Evolutionary conservation across 176 grass and related monocot species (phyloP), one percentile per base, ranked within the genome.

Genomic region (Rhynchospora breviuscula): DNA sequence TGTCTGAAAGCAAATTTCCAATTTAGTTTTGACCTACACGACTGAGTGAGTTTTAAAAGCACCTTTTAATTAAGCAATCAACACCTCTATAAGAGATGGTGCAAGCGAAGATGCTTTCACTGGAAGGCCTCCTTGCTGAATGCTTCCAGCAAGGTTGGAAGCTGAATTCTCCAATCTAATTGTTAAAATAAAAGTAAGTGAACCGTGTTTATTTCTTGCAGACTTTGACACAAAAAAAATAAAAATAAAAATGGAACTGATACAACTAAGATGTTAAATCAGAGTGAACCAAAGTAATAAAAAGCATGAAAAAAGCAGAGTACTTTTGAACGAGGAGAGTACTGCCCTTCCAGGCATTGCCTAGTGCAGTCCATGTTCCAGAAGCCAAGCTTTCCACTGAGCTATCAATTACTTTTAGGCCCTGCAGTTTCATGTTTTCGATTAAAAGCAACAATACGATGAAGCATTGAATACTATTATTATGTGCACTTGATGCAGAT

Each of bases 81-180:
- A 58, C 69, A 95, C 96, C 93, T 99, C 93, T 63, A 99, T 78
- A 64, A 99, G 87, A 85, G 88, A 95, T 33, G 96, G 96, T 85
- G 96, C 91, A 86, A 98, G 80, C 23, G 78, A 83, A 77, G 93
- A 90, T 82, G 96, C 86, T 84, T 99, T 99, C 51, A 59, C 79
- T 87, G 91, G 91, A 11, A 99, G 69, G 65, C 89, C 85, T 58
- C 93, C 91, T 63, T 95, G 90, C 52, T 99, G 96, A 91, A 99
- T 95, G 75, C 87, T 90, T 85, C 93, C 96, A 25, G 91, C 88
- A 86, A 99, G 82, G 69, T 66, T 91, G 86, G 91, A 89, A 89
- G 96, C 93, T 78, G 96, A 99, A 86, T 87, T 89, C 84, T 99
- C 96, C 86, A 99, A 85, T 80, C 96, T 99, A 85, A 53, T 79